A percentile compares a stretch with the other conserved stretches of the same genome.
phyloP scores from a whole-genome alignment of 139 green algal genomes.

The Choricystis sp. region DNA sequence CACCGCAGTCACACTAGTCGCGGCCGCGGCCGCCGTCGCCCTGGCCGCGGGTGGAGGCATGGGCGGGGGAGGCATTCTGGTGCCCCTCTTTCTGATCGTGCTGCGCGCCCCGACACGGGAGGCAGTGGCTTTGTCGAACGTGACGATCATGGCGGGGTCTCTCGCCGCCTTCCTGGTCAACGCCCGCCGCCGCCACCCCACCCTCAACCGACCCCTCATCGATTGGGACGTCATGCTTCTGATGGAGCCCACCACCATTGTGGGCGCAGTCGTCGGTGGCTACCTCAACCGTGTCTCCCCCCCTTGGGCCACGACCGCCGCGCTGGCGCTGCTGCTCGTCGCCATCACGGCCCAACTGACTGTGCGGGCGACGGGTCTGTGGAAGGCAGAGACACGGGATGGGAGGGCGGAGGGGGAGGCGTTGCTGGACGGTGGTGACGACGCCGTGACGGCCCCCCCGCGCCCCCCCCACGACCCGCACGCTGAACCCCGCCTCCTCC shows the following conservation, averaged over 20 bases:
- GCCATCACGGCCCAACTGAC: neutral
- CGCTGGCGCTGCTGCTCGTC: neutral
- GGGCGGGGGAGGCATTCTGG: constrained; percentile 11
- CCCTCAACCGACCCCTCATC: constrained; percentile 8
- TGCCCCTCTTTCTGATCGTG: constrained; percentile 12
- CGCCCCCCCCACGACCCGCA: neutral
- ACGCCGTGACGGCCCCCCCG: too few relatives aligned
- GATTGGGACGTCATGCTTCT: constrained; percentile 18
- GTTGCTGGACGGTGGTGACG: too few relatives aligned
- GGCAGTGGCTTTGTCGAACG: constrained; percentile 15
- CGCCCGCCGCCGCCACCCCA: constrained; percentile 5
- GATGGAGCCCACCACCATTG: constrained; percentile 15
- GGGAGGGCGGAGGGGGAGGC: neutral
- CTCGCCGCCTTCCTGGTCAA: constrained; percentile 9
- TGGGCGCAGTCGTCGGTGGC: constrained; percentile 9
- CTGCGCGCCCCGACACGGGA: neutral
- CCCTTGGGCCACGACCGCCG: neutral
- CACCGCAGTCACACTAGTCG: too few relatives aligned
- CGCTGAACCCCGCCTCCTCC: neutral
- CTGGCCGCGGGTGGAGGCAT: constrained; percentile 2
- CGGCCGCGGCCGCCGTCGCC: too few relatives aligned
- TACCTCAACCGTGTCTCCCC: neutral
- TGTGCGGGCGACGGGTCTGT: constrained; percentile 4
- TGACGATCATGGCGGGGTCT: constrained; percentile 12
- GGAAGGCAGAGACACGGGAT: constrained; percentile 1